Evolutionary conservation across 2,329 filamentous ascomycete genomes (phyloP), one percentile per base, ranked within the genome.

Genomic region (Ceratocystis ficicola): DNA sequence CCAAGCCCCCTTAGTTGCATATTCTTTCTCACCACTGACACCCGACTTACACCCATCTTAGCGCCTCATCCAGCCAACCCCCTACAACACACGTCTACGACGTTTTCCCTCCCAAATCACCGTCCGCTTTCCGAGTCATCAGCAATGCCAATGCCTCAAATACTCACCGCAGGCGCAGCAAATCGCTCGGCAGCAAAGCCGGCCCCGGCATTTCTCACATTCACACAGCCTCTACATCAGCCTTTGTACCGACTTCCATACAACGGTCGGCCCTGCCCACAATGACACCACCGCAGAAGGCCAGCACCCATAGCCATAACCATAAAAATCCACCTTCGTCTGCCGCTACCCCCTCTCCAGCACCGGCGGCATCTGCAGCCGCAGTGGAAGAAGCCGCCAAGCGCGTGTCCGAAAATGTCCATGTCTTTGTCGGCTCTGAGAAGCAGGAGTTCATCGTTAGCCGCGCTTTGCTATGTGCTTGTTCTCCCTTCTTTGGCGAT

Each of bases 401-500:
- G 28, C 52, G 44, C 20, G 62, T 44, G n/a, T 12, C 52, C 20
- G 68, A 70, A 30, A 71, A 72, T 65, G 71, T 73, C 32, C 77
- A 73, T 5, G 71, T 80, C 44, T 73, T 79, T 64, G 74, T 80
- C 67, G 78, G 78, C 3, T 72, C 76, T 50, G 75, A 76, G 55
- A 72, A 77, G 66, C 71, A 73, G 8, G 73, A 75, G 65, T 80
- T 80, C 70, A 72, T 71, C 55, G 72, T 80, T 66, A 76, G 79
- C 72, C 75, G 74, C 69, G 75, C 74, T 50, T 76, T 80, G 12
- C 75, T 83, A 25, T 79, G 77, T 70, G 74, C 75, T 48, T 75
- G 75, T 28, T 80, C 79, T 30, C 69, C 74, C 48, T 82, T 80
- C 71, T 83, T 83, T 73, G 72, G 74, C 22, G 75, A 79, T 46